phyloP scores from a whole-genome alignment of 169 alveolate species.

The Eimeria falciformis region DNA sequence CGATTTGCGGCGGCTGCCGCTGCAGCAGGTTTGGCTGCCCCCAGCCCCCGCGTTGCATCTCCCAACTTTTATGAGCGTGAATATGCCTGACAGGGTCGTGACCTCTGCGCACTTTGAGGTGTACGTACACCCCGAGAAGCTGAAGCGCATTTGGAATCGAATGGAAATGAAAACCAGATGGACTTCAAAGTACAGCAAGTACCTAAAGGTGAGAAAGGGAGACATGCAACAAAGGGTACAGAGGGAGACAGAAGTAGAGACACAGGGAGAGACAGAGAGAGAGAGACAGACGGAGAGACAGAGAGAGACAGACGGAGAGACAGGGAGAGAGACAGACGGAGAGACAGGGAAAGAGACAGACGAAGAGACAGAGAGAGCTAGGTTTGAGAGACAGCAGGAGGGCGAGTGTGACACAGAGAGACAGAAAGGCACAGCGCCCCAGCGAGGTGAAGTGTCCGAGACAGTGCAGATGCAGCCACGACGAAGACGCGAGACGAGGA shows the following conservation, averaged over 20 bases:
- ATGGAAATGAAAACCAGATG: background rate
- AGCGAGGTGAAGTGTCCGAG: background rate
- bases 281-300: background rate
- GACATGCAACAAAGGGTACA: background rate
- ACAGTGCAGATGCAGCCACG: too few species aligned
- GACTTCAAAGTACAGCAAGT: background rate
- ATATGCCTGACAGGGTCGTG: background rate
- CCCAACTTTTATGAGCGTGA: background rate
- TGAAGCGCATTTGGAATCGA: background rate
- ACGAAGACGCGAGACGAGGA: too few species aligned
- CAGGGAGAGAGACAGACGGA: background rate
- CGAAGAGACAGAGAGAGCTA: background rate
- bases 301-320: background rate
- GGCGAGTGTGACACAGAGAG: background rate
- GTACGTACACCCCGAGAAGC: conserved; percentile 43
- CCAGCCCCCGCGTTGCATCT: background rate
- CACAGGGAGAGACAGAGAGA: background rate
- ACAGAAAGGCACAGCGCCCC: background rate
- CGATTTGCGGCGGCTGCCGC: background rate
- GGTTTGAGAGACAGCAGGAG: background rate
- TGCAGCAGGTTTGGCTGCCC: background rate
- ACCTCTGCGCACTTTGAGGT: conserved; percentile 23
- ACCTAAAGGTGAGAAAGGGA: background rate
- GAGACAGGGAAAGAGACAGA: background rate
- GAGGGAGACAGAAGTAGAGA: background rate